Evolutionary conservation across 495 filamentous ascomycete genomes (phyloP).

Genomic region (Aspergillus asperescens): DNA sequence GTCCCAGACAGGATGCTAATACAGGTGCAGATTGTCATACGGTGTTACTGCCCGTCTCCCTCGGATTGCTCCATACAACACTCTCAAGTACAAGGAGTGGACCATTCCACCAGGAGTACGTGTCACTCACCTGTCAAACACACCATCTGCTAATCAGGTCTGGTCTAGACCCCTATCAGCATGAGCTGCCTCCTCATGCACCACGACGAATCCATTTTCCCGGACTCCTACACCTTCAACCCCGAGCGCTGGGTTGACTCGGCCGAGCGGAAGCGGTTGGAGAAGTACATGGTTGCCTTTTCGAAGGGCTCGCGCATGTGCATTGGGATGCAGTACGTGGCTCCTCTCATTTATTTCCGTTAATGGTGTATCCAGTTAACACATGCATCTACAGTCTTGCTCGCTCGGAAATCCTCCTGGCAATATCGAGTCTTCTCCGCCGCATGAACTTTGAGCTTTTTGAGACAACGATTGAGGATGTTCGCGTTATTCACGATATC

Average conservation of each 20-base stretch:
- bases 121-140: neutral
- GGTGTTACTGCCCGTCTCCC: slow-evolving; percentile 36
- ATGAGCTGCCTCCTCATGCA: slow-evolving; percentile 41
- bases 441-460: slow-evolving; percentile 33
- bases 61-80: slow-evolving; percentile 31
- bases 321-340: slow-evolving; percentile 46
- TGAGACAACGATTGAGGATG: slow-evolving; percentile 34
- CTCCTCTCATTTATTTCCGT: neutral
- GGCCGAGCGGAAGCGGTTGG: slow-evolving; percentile 29
- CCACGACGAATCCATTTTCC: slow-evolving; percentile 37
- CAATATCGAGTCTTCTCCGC: slow-evolving; percentile 23
- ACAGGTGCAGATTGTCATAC: slow-evolving; percentile 20
- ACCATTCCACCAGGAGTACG: slow-evolving; percentile 25
- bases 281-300: slow-evolving; percentile 46
- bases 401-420: slow-evolving; percentile 30
- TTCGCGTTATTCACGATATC: slow-evolving; percentile 20
- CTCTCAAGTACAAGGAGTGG: slow-evolving; percentile 20
- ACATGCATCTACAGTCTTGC: slow-evolving; percentile 27
- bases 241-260: slow-evolving; percentile 42
- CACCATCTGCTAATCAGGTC: neutral
- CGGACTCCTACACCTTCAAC: slow-evolving; percentile 33
- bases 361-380: neutral
- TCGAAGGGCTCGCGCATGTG: slow-evolving; percentile 44
- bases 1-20: neutral
- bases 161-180: slow-evolving; percentile 33